Base-by-base conservation (phyloP, 495 filamentous ascomycete species). In the Bacidia rubella region DNA sequence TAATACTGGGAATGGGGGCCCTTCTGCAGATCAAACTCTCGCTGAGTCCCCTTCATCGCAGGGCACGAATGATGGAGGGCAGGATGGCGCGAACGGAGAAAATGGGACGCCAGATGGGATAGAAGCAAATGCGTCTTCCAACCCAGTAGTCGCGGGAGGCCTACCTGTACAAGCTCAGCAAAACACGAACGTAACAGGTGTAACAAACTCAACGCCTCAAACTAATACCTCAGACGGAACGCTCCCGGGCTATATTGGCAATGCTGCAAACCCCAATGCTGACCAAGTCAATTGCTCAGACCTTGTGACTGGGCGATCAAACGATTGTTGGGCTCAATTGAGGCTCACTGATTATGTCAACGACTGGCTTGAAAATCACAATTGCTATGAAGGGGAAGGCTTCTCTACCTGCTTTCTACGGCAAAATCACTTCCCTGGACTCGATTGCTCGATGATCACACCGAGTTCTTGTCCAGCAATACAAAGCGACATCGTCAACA, bases 371-470 rank as follows among this genome's bases (percentile, higher is more conserved):
- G 21, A 47, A 11, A 45, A 26, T 21, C 15, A 53, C 27, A 20
- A 45, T 17, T 53, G 43, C 42, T 53, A 53, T 27, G n/a, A 53
- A n/a, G 17, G 17, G 9, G 51, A 53, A 53, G 51, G 51, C 42
- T 53, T 53, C 12, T 53, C 51, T 11, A 53, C 51, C 11, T 53
- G 42, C 40, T 53, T 47, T 23, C 22, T 53, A 7, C 40, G 51
- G 19, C 51, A 46, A 5, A 53, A 47, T 20, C 38, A 41, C 19
- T 47, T 53, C 22, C 43, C 24, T 45, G 41, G 41, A n/a, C 22
- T 53, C 27, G 43, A 53, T 15, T 53, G 51, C 51, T 53, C 51
- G 20, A 25, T 44, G 32, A 53, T 53, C 25, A 19, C 51, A 19
- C 41, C 43, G 10, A 35, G 26, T 26, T 42, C 42, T 53, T 53